phyloP scores from a whole-genome alignment of 139 green algal genomes.

The Edaphochlamys debaryana region DNA sequence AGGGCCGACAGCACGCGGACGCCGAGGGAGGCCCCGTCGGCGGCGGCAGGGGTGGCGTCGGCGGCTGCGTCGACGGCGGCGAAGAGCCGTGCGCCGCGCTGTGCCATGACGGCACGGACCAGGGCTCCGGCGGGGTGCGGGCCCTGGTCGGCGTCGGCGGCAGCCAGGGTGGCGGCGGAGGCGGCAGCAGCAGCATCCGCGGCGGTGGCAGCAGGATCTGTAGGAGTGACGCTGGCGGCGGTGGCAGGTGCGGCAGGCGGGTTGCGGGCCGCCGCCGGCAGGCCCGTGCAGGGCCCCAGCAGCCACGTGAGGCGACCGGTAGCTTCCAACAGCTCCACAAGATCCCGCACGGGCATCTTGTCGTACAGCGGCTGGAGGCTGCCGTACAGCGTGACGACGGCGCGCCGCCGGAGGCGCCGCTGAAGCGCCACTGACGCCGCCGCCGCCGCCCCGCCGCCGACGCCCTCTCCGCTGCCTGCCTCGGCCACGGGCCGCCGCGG shows the following conservation, averaged over 20 bases:
- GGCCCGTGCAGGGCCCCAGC: background rate
- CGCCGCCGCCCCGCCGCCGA: no score
- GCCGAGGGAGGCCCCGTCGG: background rate
- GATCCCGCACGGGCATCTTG: no score
- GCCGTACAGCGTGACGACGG: background rate
- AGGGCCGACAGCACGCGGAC: background rate
- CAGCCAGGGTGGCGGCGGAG: background rate
- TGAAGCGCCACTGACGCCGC: no score
- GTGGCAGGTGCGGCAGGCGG: background rate
- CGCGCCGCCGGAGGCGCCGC: no score
- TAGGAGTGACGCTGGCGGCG: background rate
- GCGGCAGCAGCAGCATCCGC: background rate
- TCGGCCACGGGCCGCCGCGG: no score
- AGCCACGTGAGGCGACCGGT: constrained; percentile 4
- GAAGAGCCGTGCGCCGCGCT: background rate
- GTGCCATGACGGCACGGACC: background rate
- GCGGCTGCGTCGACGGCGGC: background rate
- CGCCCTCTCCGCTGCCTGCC: no score
- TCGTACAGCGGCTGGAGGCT: background rate
- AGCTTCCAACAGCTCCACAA: constrained; percentile 1
- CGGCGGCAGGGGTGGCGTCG: background rate
- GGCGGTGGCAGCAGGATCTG: background rate
- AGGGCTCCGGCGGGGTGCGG: constrained; percentile 3
- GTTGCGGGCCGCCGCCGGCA: background rate
- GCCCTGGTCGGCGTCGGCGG: background rate